Percentiles rank a stretch among this genome's conserved stretches.
These are phyloP conservation scores for Trichoderma arundinaceum DNA, from an alignment of 2,329 filamentous ascomycete species.

Conservation along the genomic window DNA sequence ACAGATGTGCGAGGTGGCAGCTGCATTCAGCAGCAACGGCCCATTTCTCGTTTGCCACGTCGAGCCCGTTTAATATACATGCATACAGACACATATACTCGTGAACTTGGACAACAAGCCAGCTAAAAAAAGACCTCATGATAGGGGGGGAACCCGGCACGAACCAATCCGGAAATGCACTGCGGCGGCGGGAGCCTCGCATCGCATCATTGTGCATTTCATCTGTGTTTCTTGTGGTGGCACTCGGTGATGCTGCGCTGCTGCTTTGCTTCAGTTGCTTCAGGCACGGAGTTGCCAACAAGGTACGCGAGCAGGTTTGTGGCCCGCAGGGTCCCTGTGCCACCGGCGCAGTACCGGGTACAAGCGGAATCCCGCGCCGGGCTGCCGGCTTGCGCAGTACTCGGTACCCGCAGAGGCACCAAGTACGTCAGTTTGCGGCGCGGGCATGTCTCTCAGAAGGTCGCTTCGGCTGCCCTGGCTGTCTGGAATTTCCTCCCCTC, in stretches of 20 bases:
- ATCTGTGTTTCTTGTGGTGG: no score
- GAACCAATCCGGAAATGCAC: no score
- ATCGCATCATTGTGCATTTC: no score
- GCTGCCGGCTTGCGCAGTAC: neutral
- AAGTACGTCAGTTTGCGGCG: neutral
- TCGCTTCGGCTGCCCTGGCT: conserved; percentile 18
- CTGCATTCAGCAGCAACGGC: conserved; percentile 18
- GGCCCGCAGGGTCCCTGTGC: neutral
- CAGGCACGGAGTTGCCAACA: conserved; percentile 4
- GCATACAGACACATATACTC: neutral
- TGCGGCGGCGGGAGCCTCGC: no score
- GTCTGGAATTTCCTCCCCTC: conserved; percentile 21
- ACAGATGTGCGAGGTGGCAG: conserved; percentile 18
- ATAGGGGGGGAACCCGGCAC: no score
- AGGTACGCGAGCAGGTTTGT: neutral
- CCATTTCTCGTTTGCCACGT: conserved; percentile 14
- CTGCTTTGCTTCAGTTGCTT: neutral
- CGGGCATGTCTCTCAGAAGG: conserved; percentile 9
- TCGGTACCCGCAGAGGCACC: neutral
- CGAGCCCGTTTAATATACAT: neutral
- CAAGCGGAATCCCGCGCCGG: neutral
- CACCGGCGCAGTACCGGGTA: neutral
- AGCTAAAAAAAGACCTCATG: neutral
- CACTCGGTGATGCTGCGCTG: no score
- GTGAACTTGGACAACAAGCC: neutral